phyloP scores from a whole-genome alignment of 495 filamentous ascomycete species.

The Neurospora sp. region DNA sequence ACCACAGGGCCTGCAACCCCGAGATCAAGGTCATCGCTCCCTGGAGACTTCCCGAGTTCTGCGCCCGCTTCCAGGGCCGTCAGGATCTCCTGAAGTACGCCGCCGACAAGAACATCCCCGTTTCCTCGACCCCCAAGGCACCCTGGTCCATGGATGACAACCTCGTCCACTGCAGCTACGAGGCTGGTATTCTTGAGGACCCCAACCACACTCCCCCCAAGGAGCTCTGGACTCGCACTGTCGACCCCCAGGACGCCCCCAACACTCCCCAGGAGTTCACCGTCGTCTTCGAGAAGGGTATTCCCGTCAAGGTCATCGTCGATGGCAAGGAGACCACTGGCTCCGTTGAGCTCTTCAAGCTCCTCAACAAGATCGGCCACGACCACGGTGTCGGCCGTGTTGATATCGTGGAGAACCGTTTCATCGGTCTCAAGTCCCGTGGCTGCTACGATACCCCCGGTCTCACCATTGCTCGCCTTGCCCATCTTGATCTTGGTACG shows the following conservation, averaged over 20 bases:
- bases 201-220: slow-evolving; percentile 53
- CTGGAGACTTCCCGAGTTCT: slow-evolving; percentile 80
- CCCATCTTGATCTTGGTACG: slow-evolving; percentile 63
- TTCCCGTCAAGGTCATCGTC: slow-evolving; percentile 55
- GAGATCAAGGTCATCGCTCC: slow-evolving; percentile 80
- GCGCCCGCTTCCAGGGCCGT: slow-evolving; percentile 69
- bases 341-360: slow-evolving; percentile 68
- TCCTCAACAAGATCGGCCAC: slow-evolving; percentile 67
- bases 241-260: slow-evolving; percentile 67
- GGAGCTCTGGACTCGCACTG: slow-evolving; percentile 80
- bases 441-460: slow-evolving; percentile 81
- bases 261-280: slow-evolving; percentile 68
- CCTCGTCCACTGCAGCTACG: slow-evolving; percentile 83
- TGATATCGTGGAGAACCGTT: slow-evolving; percentile 70
- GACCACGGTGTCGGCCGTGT: slow-evolving; percentile 75
- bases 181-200: slow-evolving; percentile 72
- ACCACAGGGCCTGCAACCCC: slow-evolving; percentile 49
- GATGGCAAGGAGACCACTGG: slow-evolving; percentile 61
- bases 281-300: slow-evolving; percentile 73
- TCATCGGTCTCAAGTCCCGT: slow-evolving; percentile 59
- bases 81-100: slow-evolving; percentile 87
- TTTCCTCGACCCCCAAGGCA: slow-evolving; percentile 71
- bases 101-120: slow-evolving; percentile 64
- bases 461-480: slow-evolving; percentile 60
- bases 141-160: slow-evolving; percentile 87